Evolutionary conservation across 2,329 filamentous ascomycete genomes (phyloP).

Genomic region (Venturia oleaginea): DNA sequence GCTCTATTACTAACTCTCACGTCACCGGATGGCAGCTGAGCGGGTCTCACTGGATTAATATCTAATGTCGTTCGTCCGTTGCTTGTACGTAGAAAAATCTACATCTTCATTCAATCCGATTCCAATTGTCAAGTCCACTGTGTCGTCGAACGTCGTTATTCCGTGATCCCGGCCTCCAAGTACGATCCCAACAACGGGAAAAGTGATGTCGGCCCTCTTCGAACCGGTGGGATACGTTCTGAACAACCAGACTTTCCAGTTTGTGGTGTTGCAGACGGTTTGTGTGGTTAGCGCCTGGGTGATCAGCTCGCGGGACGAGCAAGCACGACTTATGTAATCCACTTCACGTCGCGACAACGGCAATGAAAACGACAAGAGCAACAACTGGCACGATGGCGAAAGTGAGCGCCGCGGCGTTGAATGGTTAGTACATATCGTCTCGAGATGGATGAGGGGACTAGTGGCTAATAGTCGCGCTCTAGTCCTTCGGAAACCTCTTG

Average conservation of each 20-base stretch:
- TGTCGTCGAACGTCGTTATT: neutral
- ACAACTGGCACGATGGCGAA: neutral
- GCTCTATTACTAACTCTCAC: neutral
- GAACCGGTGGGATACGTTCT: neutral
- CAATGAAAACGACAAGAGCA: too few relatives aligned
- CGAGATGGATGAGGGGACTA: neutral
- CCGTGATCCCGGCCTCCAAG: neutral
- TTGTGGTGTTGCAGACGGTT: neutral
- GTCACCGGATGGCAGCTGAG: neutral
- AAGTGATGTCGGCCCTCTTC: constrained; percentile 1
- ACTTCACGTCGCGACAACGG: too few relatives aligned
- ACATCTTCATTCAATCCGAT: too few relatives aligned
- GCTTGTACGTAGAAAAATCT: neutral
- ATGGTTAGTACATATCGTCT: neutral
- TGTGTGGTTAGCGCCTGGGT: neutral
- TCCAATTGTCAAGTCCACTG: too few relatives aligned
- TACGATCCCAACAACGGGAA: neutral
- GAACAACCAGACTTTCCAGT: constrained; percentile 5
- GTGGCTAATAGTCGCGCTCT: neutral
- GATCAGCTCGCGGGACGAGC: neutral
- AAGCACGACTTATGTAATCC: neutral
- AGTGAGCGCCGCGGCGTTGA: neutral
- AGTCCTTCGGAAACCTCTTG: constrained; percentile 33
- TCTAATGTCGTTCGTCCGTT: neutral
- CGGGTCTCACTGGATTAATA: neutral